Conservation (phyloP, 2,329 filamentous ascomycete species). For the Lachnellula suecica region DNA sequence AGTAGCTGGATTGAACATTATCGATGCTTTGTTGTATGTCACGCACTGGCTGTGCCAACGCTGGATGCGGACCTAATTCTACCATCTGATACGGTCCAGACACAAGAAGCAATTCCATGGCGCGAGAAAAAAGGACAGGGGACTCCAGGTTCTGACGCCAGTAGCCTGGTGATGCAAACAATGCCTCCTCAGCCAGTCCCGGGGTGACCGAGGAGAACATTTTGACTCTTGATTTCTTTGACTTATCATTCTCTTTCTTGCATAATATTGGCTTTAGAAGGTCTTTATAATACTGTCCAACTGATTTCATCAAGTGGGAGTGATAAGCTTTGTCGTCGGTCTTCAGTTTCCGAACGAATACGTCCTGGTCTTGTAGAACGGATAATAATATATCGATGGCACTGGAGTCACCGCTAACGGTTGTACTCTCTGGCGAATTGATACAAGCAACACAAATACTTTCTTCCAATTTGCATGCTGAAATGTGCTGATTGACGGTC, state of each 20-base stretch:
- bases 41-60: slow-evolving; percentile 14
- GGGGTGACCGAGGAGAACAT: slow-evolving; percentile 11
- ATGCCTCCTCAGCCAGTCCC: neutral
- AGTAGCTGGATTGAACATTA: slow-evolving; percentile 3
- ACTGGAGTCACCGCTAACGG: slow-evolving; percentile 20
- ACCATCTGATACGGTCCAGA: slow-evolving; percentile 3
- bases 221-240: neutral
- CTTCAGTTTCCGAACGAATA: slow-evolving; percentile 15
- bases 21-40: slow-evolving; percentile 5
- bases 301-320: slow-evolving; percentile 6
- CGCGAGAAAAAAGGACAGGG: slow-evolving; percentile 11
- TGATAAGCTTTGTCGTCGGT: slow-evolving; percentile 15
- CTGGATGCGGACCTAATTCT: slow-evolving; percentile 24
- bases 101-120: neutral
- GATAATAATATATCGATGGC: slow-evolving; percentile 8
- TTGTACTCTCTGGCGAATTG: slow-evolving; percentile 25
- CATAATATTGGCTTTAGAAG: neutral
- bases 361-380: slow-evolving; percentile 9
- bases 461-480: neutral
- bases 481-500: slow-evolving; percentile 1
- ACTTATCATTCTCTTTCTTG: neutral
- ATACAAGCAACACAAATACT: slow-evolving; percentile 26
- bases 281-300: slow-evolving; percentile 8
- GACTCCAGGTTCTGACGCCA: slow-evolving; percentile 11
- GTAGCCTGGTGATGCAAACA: slow-evolving; percentile 5